Percentiles rank a stretch among this genome's conserved stretches.
phyloP scores from a whole-genome alignment of 768 basidiomycete species.

The Lentinus brumalis region DNA sequence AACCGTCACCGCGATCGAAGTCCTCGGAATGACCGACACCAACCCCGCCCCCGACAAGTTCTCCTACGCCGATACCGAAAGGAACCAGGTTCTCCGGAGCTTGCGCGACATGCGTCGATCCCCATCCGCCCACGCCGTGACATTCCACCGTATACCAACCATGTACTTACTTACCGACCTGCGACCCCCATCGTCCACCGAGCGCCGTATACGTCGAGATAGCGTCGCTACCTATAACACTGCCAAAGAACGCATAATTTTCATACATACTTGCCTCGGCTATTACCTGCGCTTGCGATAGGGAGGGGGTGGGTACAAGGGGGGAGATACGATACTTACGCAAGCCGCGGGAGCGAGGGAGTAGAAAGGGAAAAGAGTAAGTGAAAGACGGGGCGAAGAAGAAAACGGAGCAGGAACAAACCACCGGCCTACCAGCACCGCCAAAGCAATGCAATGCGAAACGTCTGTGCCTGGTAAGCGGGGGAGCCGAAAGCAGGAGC shows the following conservation, averaged over 20 bases:
- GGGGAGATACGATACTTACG: slow-evolving; percentile 22
- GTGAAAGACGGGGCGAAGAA: not conserved
- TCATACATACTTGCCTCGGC: slow-evolving; percentile 24
- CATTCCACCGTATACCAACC: not conserved
- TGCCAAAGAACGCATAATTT: not conserved
- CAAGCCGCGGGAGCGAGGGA: slow-evolving; percentile 8
- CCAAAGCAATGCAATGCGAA: not conserved
- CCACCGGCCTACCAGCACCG: slow-evolving; percentile 13
- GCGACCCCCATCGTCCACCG: not conserved
- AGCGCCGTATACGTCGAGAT: not conserved
- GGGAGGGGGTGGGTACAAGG: not conserved
- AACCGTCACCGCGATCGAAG: too few relatives aligned
- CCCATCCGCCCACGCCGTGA: too few relatives aligned
- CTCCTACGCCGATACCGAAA: too few relatives aligned
- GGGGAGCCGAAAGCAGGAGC: not conserved
- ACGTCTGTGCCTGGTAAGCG: not conserved
- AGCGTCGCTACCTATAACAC: not conserved
- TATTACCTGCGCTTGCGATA: slow-evolving; percentile 20
- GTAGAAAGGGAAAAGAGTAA: slow-evolving; percentile 1
- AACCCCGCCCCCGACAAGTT: too few relatives aligned
- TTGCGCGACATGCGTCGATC: too few relatives aligned
- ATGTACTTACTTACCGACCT: not conserved
- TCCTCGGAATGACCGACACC: too few relatives aligned
- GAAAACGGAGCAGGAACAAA: slow-evolving; percentile 7
- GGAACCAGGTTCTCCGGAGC: too few relatives aligned